phyloP scores from a whole-genome alignment of 1,139 yeast species.

The Saccharomyces hybrid region DNA sequence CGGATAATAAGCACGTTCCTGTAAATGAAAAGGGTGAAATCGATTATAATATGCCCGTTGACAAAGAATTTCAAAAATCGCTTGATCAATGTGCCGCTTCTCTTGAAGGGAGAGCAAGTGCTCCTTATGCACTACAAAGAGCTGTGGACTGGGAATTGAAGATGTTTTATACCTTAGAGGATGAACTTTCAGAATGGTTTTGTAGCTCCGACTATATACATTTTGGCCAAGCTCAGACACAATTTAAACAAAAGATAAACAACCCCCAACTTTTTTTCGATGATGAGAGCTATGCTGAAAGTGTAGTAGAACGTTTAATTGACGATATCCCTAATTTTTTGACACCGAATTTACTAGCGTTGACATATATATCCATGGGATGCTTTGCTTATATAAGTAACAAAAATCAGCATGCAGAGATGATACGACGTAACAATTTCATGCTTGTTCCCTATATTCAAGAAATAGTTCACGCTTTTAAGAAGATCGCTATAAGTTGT shows the following conservation, averaged over 20 bases:
- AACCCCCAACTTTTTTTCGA: constrained; percentile 19
- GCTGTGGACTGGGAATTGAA: constrained; percentile 41
- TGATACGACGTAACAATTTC: constrained; percentile 20
- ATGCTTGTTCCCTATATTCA: constrained; percentile 13
- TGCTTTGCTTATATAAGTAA: constrained; percentile 11
- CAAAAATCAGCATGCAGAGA: constrained; percentile 14
- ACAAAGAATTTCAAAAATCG: constrained; percentile 32
- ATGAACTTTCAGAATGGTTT: constrained; percentile 62
- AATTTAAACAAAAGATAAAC: constrained; percentile 16
- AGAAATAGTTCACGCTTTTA: constrained; percentile 16
- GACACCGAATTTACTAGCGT: constrained; percentile 12
- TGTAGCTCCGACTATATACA: constrained; percentile 40
- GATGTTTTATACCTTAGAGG: constrained; percentile 37
- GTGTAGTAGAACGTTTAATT: constrained; percentile 8
- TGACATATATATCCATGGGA: constrained; percentile 27
- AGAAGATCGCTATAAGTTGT: constrained; percentile 21
- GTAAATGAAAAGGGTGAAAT: constrained; percentile 6
- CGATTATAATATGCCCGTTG: constrained; percentile 35
- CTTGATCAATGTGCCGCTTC: constrained; percentile 34
- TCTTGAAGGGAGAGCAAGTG: constrained; percentile 18
- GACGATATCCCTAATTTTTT: constrained; percentile 6
- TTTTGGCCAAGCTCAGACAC: constrained; percentile 13
- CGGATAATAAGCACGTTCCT: background rate
- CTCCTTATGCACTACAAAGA: constrained; percentile 31
- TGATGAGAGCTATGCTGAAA: constrained; percentile 16